Evolutionary conservation across 1,284 basidiomycete genomes (phyloP), one percentile per base, ranked within the genome.

Genomic region (Fomes fomentarius): DNA sequence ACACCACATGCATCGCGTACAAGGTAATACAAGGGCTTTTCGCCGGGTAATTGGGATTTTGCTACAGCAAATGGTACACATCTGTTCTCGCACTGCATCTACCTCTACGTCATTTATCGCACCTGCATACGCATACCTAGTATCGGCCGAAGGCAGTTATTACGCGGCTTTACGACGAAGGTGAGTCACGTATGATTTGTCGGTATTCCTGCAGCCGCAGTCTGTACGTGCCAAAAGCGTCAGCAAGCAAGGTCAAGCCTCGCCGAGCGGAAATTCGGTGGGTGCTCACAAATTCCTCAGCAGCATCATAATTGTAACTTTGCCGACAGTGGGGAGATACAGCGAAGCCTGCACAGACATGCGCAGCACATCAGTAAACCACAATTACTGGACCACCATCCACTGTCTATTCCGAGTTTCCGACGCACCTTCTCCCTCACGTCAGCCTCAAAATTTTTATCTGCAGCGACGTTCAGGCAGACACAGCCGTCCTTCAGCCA

Each of bases 241-340:
- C n/a, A n/a, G n/a, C n/a, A n/a, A n/a, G n/a, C n/a, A n/a, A n/a
- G n/a, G n/a, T n/a, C n/a, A n/a, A n/a, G n/a, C n/a, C n/a, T n/a
- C n/a, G n/a, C n/a, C n/a, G n/a, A n/a, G n/a, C 12, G 15, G n/a
- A 24, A 3, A 25, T 24, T 14, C 41, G 41, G 15, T 15, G 45
- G n/a, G n/a, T 55, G 45, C 89, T 69, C 66, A 92, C 88, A 99
- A 71, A 72, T 98, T 99, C 51, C 96, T 84, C 69, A 98, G 83
- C 30, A 99, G 81, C 94, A 99, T 97, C 66, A 95, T 80, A 62
- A 98, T 97, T 1, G 96, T 99, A 58, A 96, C 93, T 76, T 97
- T 97, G 37, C 96, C 96, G 25, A 99, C 94, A 3, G 93, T 89
- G 14, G 96, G 95, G 58, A 96, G 80, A 70, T 96, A 96, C 62